phyloP scores from a whole-genome alignment of 768 basidiomycete species.

The Phylloporus arenicola region DNA sequence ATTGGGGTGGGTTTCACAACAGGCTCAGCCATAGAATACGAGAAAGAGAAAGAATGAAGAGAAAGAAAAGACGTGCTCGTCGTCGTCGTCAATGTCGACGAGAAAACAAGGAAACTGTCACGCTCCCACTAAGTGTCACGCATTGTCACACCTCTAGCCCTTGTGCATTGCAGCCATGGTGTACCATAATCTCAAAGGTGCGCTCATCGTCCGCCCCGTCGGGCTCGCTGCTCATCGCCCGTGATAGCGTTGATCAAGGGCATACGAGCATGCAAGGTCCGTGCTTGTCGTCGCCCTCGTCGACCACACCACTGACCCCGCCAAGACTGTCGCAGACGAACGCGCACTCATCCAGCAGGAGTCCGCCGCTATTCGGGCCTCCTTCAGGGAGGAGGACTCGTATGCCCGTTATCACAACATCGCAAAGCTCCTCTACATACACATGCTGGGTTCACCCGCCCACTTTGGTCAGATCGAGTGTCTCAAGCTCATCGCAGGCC shows the following conservation, averaged over 20 bases:
- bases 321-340: conserved; percentile 95
- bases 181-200: conserved; percentile 84
- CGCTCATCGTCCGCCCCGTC: conserved; percentile 10
- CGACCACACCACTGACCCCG: conserved; percentile 18
- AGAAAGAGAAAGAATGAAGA: not conserved
- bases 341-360: conserved; percentile 95
- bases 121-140: conserved; percentile 19
- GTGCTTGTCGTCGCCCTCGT: conserved; percentile 15
- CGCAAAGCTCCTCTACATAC: conserved; percentile 96
- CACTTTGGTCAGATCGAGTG: conserved; percentile 99
- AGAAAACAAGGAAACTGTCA: conserved; percentile 16
- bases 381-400: conserved; percentile 95
- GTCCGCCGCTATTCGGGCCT: conserved; percentile 93
- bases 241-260: conserved; percentile 90
- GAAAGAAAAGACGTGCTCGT: conserved; percentile 8
- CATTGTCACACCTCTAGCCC: conserved; percentile 12
- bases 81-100: conserved; percentile 20
- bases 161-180: conserved; percentile 45
- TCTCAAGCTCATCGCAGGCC: conserved; percentile 89
- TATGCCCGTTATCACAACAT: conserved; percentile 95
- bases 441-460: conserved; percentile 97
- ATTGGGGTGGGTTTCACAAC: conserved; percentile 23
- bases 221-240: conserved; percentile 17
- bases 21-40: conserved; percentile 17
- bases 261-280: conserved; percentile 93